Conservation (phyloP, 768 basidiomycete genomes). For the Termitomyces sp. region DNA sequence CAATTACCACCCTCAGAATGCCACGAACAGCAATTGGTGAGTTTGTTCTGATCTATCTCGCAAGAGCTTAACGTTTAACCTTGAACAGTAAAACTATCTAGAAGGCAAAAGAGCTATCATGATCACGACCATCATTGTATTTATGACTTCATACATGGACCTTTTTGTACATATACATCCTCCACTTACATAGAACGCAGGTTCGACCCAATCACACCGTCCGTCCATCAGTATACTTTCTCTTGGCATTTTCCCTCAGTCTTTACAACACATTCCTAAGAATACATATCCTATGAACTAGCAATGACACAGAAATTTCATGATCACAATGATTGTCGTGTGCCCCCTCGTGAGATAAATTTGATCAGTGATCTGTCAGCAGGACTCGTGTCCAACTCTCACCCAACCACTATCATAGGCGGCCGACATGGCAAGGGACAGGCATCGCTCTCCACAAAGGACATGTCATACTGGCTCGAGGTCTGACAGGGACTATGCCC, state of each 20-base stretch:
- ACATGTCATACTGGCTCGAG: background rate
- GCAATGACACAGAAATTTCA: background rate
- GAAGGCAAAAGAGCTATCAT: background rate
- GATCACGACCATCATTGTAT: background rate
- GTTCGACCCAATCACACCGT: constrained; percentile 1
- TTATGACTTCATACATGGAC: background rate
- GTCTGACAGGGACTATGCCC: background rate
- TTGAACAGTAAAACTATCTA: background rate
- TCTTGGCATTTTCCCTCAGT: background rate
- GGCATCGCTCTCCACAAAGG: constrained; percentile 2
- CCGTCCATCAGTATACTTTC: background rate
- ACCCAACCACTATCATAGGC: background rate
- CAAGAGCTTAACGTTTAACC: background rate
- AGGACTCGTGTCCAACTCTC: background rate
- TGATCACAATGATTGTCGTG: background rate
- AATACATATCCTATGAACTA: background rate
- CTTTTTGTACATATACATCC: background rate
- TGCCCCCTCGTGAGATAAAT: background rate
- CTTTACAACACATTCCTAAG: background rate
- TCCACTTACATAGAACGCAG: background rate
- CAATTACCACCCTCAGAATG: constrained; percentile 36
- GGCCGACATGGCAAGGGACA: constrained; percentile 8
- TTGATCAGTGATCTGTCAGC: background rate
- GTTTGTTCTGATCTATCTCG: background rate
- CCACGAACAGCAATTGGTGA: constrained; percentile 3